Evolutionary conservation across 345 rosid genomes (phyloP).

Genomic region (Iberis pinnata): DNA sequence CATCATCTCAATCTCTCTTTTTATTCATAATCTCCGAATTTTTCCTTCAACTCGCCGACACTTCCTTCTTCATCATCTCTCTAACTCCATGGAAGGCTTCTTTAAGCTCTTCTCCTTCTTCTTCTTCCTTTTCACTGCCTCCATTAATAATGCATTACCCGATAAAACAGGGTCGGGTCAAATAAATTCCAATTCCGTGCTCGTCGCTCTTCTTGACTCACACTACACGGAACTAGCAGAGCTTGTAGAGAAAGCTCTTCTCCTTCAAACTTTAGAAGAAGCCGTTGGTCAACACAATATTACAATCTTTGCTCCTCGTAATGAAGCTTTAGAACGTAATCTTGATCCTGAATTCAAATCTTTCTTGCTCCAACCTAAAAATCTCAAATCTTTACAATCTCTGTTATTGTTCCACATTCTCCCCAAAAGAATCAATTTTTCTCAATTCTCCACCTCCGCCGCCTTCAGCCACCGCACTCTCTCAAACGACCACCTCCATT

Average conservation of each 20-base stretch:
- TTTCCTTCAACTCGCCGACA: conserved; percentile 27
- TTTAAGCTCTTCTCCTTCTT: conserved; percentile 12
- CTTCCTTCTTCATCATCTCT: conserved; percentile 19
- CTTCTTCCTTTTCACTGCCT: conserved; percentile 21
- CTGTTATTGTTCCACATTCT: conserved; percentile 78
- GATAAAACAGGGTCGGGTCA: conserved; percentile 38
- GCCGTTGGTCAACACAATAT: conserved; percentile 74
- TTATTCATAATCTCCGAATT: conserved; percentile 5
- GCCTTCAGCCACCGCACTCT: conserved; percentile 40
- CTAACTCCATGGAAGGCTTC: conserved; percentile 72
- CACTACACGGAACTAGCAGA: conserved; percentile 94
- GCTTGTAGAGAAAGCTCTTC: conserved; percentile 87
- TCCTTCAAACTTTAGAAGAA: conserved; percentile 74
- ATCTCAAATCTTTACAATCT: conserved; percentile 68
- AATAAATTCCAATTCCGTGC: conserved; percentile 87
- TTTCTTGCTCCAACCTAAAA: conserved; percentile 83
- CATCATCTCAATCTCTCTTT: conserved; percentile 15
- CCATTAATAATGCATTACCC: conserved; percentile 40
- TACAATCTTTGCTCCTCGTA: conserved; percentile 88
- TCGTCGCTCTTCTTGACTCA: conserved; percentile 92
- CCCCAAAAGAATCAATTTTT: conserved; percentile 47
- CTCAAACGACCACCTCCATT: conserved; percentile 33
- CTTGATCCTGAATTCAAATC: conserved; percentile 86
- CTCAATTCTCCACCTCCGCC: conserved; percentile 25
- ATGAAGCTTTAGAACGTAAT: conserved; percentile 73